Evolutionary conservation across 2,329 filamentous ascomycete genomes (phyloP).

Genomic region (Fonsecaea multimorphosa): DNA sequence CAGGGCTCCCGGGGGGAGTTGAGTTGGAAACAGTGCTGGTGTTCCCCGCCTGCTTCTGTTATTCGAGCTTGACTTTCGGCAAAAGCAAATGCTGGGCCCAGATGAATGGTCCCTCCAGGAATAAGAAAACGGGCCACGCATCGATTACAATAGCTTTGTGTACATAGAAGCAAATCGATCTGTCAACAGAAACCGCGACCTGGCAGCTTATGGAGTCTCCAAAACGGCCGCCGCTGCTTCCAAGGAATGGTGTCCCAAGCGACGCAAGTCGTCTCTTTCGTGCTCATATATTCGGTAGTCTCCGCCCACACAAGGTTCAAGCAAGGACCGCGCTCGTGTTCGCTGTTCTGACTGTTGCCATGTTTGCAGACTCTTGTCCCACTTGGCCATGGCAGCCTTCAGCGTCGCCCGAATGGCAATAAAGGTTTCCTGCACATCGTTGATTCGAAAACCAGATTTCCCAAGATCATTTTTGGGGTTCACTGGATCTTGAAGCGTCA

Average conservation of each 20-base stretch:
- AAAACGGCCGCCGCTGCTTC: not conserved
- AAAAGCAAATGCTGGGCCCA: not conserved
- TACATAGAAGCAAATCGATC: not conserved
- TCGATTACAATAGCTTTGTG: not conserved
- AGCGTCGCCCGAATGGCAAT: conserved; percentile 29
- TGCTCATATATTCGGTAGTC: conserved; percentile 38
- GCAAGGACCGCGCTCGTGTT: conserved; percentile 22
- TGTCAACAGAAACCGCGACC: not conserved
- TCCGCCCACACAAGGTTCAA: conserved; percentile 33
- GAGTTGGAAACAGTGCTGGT: not conserved
- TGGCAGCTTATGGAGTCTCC: not conserved
- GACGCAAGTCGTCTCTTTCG: conserved; percentile 29
- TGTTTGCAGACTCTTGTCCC: conserved; percentile 20
- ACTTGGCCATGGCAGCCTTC: conserved; percentile 29
- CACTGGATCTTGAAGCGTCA: conserved; percentile 66
- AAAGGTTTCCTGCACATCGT: conserved; percentile 57
- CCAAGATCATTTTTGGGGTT: conserved; percentile 65
- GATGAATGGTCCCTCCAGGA: not conserved
- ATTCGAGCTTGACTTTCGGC: not conserved
- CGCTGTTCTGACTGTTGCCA: not conserved
- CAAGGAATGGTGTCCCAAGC: conserved; percentile 13
- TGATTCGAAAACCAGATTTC: conserved; percentile 52
- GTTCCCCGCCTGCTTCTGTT: not conserved
- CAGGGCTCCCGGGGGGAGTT: not conserved
- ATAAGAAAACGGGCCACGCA: not conserved